Evolutionary conservation across 345 rosid genomes (phyloP), one percentile per base, ranked within the genome.

Genomic region (Gossypioides kirkii): DNA sequence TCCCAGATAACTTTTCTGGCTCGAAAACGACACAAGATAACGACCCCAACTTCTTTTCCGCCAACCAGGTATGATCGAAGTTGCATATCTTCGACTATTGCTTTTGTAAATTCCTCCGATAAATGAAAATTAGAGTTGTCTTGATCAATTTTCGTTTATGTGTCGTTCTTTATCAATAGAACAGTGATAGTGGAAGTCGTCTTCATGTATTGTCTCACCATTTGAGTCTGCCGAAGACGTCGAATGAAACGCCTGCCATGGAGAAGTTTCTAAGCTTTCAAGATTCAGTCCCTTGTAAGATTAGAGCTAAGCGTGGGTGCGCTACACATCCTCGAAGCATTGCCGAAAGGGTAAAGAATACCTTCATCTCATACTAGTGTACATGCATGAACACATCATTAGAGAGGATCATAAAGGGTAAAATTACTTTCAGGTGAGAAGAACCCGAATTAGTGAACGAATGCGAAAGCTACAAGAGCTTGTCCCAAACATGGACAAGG

Each of bases 291-390:
- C 98, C 98, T 60, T 94, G 97, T 81, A 94, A 92, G 77, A 80
- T 87, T 60, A 80, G 98, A 81, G 98, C 98, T 41, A 94, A 94
- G 84, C 92, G 98, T n/a, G 98, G 98, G n/a, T 92, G 95, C 32
- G 98, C 98, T 45, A 94, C 98, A 72, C 98, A 94, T 84, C 98
- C 99, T 81, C 87, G 99, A 79, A 95, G 99, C 80, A 90, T 95
- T 17, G 99, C 99, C 6, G 99, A 95, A 80, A 80, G 99, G 87
- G 99, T 95, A 88, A 73, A 4, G 55, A 43, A 9, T 26, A 6
- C 32, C 54, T 50, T 6, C 13, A 20, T 42, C 17, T 18, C 14
- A n/a, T 1, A 10, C 25, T 4, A 32, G 36, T 32, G 36, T 4
- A 32, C 36, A 32, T 32, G 36, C 36, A 32, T 32, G 36, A 32